Conservation (phyloP, 306 rosid species). For the Begonia masoniana region DNA sequence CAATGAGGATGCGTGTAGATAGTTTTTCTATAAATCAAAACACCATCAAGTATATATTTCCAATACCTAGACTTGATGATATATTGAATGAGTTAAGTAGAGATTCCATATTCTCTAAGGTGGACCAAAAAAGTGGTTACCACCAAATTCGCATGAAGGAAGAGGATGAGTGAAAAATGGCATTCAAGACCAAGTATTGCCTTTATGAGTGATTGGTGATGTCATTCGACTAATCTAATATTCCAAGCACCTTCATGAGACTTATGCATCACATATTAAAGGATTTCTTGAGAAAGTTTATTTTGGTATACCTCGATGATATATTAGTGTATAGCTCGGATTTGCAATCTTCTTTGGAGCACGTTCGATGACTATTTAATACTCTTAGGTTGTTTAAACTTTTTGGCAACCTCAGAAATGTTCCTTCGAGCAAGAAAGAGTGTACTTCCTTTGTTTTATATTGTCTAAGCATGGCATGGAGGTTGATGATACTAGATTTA, state of each 20-base stretch:
- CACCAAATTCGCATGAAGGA: background rate
- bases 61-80: background rate
- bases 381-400: too few species aligned
- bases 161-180: background rate
- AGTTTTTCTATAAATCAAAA: background rate
- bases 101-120: background rate
- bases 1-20: background rate
- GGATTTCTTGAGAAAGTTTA: too few species aligned
- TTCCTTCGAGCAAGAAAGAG: too few species aligned
- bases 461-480: too few species aligned
- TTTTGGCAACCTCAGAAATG: too few species aligned
- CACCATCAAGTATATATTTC: background rate
- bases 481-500: too few species aligned
- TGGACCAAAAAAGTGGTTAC: background rate
- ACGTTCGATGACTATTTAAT: background rate
- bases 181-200: background rate
- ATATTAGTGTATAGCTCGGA: background rate
- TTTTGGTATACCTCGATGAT: background rate
- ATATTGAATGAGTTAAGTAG: background rate
- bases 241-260: background rate
- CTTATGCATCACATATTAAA: background rate
- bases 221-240: background rate
- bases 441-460: too few species aligned
- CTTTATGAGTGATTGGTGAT: background rate
- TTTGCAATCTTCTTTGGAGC: background rate